Conservation (phyloP, 169 alveolate genomes). For the Cryptosporidium muris region DNA sequence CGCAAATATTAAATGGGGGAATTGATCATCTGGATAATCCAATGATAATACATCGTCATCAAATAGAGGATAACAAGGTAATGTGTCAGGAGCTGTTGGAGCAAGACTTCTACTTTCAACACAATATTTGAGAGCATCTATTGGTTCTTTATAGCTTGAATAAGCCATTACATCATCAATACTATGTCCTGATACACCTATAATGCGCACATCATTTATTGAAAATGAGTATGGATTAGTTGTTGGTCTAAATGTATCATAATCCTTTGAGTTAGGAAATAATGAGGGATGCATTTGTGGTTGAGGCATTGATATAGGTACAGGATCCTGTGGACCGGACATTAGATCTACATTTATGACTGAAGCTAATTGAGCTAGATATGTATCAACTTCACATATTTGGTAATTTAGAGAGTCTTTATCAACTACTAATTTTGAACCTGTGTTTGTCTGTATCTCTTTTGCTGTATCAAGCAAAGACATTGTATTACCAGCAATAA, state of each 20-base stretch:
- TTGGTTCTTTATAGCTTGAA: slow-evolving; percentile 21
- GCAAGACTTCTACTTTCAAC: slow-evolving; percentile 48
- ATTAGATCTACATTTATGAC: slow-evolving; percentile 11
- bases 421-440: slow-evolving; percentile 51
- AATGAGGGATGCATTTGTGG: slow-evolving; percentile 48
- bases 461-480: slow-evolving; percentile 49
- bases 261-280: slow-evolving; percentile 16
- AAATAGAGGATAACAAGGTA: slow-evolving; percentile 41
- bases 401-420: slow-evolving; percentile 26
- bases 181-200: slow-evolving; percentile 50
- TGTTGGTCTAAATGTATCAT: slow-evolving; percentile 32
- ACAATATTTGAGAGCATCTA: slow-evolving; percentile 64
- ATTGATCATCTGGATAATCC: slow-evolving; percentile 16
- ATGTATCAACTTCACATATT: slow-evolving; percentile 24
- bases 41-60: slow-evolving; percentile 47
- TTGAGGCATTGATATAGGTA: slow-evolving; percentile 60
- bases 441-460: slow-evolving; percentile 56
- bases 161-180: slow-evolving; percentile 16
- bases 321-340: slow-evolving; percentile 67
- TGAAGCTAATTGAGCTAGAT: slow-evolving; percentile 56
- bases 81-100: slow-evolving; percentile 51
- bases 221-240: slow-evolving; percentile 56
- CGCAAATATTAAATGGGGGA: slow-evolving; percentile 61
- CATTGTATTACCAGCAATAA: slow-evolving; percentile 54
- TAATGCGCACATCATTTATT: slow-evolving; percentile 11